Conservation (phyloP, 108 stramenopile genomes). For the Tribonema minus region DNA sequence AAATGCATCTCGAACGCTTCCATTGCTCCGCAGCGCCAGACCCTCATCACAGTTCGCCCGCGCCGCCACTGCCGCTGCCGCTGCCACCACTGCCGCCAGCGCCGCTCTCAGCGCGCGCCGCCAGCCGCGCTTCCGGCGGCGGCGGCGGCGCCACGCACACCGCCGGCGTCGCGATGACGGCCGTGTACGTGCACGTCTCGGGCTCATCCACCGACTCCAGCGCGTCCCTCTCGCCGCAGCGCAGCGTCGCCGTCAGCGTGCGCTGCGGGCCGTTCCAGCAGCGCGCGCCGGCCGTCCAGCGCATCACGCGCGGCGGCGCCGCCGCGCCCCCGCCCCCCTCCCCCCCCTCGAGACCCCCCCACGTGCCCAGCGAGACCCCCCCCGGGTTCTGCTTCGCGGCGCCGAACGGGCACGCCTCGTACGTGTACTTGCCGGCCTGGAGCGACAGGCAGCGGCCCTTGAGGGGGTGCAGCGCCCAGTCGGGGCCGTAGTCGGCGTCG, state of each 20-base stretch:
- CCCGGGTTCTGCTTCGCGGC: constrained; percentile 36
- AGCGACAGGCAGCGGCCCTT: constrained; percentile 34
- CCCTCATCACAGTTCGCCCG: too few relatives aligned
- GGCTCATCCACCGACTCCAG: constrained; percentile 52
- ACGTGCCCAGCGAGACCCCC: background rate
- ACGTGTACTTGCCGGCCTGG: constrained; percentile 34
- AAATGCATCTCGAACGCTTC: too few relatives aligned
- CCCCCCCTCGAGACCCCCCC: background rate
- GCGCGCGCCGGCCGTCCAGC: constrained; percentile 28
- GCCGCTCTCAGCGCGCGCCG: too few relatives aligned
- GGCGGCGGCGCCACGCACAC: constrained; percentile 39
- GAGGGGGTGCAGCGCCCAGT: constrained; percentile 29
- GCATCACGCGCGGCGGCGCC: background rate
- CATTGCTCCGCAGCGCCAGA: too few relatives aligned
- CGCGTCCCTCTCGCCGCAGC: constrained; percentile 40
- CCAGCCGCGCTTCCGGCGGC: too few relatives aligned
- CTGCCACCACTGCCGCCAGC: too few relatives aligned
- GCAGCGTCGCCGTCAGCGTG: constrained; percentile 35
- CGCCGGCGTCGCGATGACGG: constrained; percentile 46
- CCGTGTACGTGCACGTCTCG: constrained; percentile 51
- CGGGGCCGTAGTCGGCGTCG: constrained; percentile 33
- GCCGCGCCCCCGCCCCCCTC: background rate
- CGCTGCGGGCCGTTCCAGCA: constrained; percentile 58
- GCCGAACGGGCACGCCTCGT: constrained; percentile 46
- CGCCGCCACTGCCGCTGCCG: too few relatives aligned